Evolutionary conservation across 2,329 filamentous ascomycete genomes (phyloP), one percentile per base, ranked within the genome.

Genomic region (Paecilomyces dactylethromorphus): DNA sequence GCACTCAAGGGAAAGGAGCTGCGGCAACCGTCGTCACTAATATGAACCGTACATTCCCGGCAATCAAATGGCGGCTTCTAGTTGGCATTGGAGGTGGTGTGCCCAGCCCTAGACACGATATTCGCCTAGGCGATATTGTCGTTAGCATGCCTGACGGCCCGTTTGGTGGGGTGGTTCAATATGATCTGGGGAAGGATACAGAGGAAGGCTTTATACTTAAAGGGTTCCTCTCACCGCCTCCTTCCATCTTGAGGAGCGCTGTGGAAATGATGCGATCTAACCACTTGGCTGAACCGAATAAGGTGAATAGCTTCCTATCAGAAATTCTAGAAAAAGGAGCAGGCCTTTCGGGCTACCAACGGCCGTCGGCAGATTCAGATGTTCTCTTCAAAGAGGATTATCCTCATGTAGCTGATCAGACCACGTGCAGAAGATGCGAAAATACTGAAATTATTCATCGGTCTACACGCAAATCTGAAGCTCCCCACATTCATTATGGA

Each of bases 91-190:
- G 65, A 7, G 72, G 71, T n/a, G 67, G 65, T 11, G 62, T 68
- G 3, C 69, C 68, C 1, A 66, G 59, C 6, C 45, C 49, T 26
- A 24, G 52, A n/a, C 29, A 63, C 35, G 65, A 73, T 59, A 70
- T 72, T 10, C 63, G 67, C 8, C 65, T 71, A 8, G 69, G 69
- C 15, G 69, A 72, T 64, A 60, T 71, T 8, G 68, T 69, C 24
- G 60, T 72, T 18, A 66, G 66, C 35, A 58, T 57, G 33, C 68
- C 68, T 13, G 7, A 54, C 0, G 59, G 55, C 3, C 58, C 39
- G 4, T 58, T 54, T 31, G 62, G 66, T 3, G 68, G 67, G 12
- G 66, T 71, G 11, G 22, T 71, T 35, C 63, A 68, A 60, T 68
- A 66, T 58, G 63, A 71, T 59, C 57, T 64, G 61, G 66, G 65